These are phyloP conservation scores for Acer campestre DNA, from an alignment of 345 rosid species.

Conservation along the genomic window DNA sequence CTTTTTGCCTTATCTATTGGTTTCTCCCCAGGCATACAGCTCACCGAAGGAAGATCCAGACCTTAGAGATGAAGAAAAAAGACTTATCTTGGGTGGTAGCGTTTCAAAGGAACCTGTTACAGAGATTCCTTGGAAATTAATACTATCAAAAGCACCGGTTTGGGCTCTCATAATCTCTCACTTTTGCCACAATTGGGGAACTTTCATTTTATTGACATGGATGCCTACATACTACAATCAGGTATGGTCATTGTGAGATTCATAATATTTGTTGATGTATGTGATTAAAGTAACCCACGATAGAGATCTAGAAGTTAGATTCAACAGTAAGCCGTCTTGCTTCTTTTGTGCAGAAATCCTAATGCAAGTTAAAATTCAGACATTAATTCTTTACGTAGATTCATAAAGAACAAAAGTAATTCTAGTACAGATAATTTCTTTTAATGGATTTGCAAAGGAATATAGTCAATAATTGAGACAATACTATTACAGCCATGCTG, in stretches of 20 bases:
- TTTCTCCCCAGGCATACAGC: constrained; percentile 75
- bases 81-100: constrained; percentile 62
- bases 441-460: background rate
- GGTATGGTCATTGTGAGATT: constrained; percentile 42
- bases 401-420: background rate
- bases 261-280: background rate
- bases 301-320: background rate
- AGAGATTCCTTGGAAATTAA: constrained; percentile 92
- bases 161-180: constrained; percentile 98
- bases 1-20: constrained; percentile 22
- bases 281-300: constrained; percentile 4
- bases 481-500: background rate
- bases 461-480: background rate
- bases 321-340: background rate
- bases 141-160: constrained; percentile 89
- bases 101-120: constrained; percentile 77
- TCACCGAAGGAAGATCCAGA: constrained; percentile 84
- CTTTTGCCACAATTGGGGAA: constrained; percentile 99
- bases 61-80: constrained; percentile 65
- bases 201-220: constrained; percentile 94
- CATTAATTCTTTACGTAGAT: background rate
- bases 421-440: background rate
- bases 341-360: background rate
- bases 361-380: background rate
- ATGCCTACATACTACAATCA: constrained; percentile 99